These are phyloP conservation scores for Cornus kousa DNA, from an alignment of 148 eudicot species.

Conservation along the genomic window DNA sequence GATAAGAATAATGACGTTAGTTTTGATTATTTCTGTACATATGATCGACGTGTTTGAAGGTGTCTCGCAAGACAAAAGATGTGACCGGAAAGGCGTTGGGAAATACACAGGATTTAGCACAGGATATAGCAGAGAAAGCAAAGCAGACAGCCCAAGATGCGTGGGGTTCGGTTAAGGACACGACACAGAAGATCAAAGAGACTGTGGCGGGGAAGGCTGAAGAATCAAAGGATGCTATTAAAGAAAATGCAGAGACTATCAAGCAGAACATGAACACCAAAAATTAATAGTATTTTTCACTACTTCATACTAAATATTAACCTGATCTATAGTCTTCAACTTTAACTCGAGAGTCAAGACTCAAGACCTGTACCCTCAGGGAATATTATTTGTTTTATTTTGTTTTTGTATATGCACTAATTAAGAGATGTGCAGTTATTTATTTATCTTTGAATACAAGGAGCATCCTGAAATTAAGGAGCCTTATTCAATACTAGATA, in stretches of 20 bases:
- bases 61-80: slow-evolving; percentile 36
- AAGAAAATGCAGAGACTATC: slow-evolving; percentile 38
- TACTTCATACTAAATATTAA: too few relatives aligned
- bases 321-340: too few relatives aligned
- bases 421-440: too few relatives aligned
- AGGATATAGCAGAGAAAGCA: slow-evolving; percentile 60
- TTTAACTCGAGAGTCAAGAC: too few relatives aligned
- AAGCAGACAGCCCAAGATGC: slow-evolving; percentile 71
- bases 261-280: slow-evolving; percentile 58
- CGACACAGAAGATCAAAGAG: slow-evolving; percentile 56
- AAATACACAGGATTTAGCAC: slow-evolving; percentile 41
- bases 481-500: too few relatives aligned
- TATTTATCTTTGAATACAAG: too few relatives aligned
- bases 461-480: too few relatives aligned
- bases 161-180: slow-evolving; percentile 72
- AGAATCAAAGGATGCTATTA: slow-evolving; percentile 40
- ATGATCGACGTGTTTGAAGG: slow-evolving; percentile 13
- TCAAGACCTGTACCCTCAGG: too few relatives aligned
- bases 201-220: slow-evolving; percentile 57
- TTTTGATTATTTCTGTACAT: not conserved
- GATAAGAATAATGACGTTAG: too few relatives aligned
- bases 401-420: too few relatives aligned
- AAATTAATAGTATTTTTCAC: slow-evolving; percentile 23
- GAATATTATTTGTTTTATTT: too few relatives aligned
- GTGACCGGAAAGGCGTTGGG: slow-evolving; percentile 24